A percentile compares a stretch with the other conserved stretches of the same genome.
phyloP scores from a whole-genome alignment of 2,329 filamentous ascomycete genomes.

The Aspergillus novofumigatus region DNA sequence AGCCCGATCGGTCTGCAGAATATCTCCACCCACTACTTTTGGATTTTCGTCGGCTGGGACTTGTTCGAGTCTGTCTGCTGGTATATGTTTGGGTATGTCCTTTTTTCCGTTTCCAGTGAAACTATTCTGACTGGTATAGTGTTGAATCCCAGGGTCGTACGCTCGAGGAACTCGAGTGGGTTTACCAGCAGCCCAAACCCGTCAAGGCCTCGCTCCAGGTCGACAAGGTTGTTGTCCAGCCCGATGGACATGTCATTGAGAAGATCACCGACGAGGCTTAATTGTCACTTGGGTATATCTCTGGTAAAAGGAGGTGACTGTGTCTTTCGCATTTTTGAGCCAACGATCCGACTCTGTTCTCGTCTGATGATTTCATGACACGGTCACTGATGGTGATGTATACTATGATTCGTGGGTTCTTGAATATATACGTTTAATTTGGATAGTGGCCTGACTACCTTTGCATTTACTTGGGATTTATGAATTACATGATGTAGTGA shows the following conservation, averaged over 20 bases:
- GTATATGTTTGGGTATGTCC: constrained; percentile 46
- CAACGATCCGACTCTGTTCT: neutral
- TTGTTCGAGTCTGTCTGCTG: constrained; percentile 40
- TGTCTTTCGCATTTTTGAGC: neutral
- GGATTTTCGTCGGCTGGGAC: constrained; percentile 50
- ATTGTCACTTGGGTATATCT: neutral
- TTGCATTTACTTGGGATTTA: neutral
- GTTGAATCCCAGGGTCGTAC: constrained; percentile 50
- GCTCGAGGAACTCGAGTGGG: constrained; percentile 49
- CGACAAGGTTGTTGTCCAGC: constrained; percentile 46
- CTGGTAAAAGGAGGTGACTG: neutral
- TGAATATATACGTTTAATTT: neutral
- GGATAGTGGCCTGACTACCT: too few relatives aligned
- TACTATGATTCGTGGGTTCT: neutral
- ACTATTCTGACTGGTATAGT: constrained; percentile 20
- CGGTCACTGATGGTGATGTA: neutral
- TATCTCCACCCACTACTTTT: constrained; percentile 38
- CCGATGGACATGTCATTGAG: constrained; percentile 45
- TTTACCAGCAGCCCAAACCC: constrained; percentile 48
- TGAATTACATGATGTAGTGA: too few relatives aligned
- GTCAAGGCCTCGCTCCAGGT: constrained; percentile 48
- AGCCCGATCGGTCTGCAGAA: constrained; percentile 45
- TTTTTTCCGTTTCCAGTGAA: neutral
- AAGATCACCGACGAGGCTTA: constrained; percentile 36
- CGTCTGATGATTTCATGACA: neutral